These are phyloP conservation scores for Colletotrichum tropicicola DNA, from an alignment of 2,329 filamentous ascomycete genomes.

Conservation along the genomic window DNA sequence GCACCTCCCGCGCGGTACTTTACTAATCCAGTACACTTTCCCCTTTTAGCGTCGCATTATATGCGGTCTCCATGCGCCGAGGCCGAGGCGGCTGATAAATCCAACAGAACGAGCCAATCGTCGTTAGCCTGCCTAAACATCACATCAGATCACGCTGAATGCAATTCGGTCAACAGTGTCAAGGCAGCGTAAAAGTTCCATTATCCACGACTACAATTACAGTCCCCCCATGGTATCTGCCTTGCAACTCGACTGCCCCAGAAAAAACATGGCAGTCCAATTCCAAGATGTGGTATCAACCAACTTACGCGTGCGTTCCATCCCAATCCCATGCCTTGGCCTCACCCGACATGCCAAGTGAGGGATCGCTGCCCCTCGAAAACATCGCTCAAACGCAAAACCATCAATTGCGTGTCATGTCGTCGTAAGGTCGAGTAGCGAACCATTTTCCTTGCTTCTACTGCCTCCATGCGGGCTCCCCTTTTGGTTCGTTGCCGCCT, in stretches of 20 bases:
- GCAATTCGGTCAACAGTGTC: neutral
- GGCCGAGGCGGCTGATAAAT: slow-evolving; percentile 2
- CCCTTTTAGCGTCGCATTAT: neutral
- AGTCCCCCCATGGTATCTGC: slow-evolving; percentile 23
- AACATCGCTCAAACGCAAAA: slow-evolving; percentile 31
- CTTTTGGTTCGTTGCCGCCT: slow-evolving; percentile 12
- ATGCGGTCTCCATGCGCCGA: neutral
- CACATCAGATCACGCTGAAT: neutral
- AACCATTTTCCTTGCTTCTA: slow-evolving; percentile 2
- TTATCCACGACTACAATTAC: slow-evolving; percentile 30
- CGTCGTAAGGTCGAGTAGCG: slow-evolving; percentile 30
- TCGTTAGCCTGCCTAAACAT: neutral
- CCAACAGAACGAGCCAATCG: neutral
- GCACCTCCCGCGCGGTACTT: neutral
- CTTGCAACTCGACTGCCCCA: neutral
- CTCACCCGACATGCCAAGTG: slow-evolving; percentile 10
- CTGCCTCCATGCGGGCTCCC: neutral
- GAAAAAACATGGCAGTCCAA: slow-evolving; percentile 12
- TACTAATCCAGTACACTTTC: neutral
- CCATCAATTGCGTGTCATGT: slow-evolving; percentile 30
- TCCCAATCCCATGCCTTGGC: neutral
- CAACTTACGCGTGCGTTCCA: slow-evolving; percentile 19
- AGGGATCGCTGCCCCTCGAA: slow-evolving; percentile 5
- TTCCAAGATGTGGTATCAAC: slow-evolving; percentile 29
- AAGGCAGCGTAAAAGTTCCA: slow-evolving; percentile 13